These are phyloP conservation scores for Clarireedia monteithiana DNA, from an alignment of 2,329 filamentous ascomycete genomes.

Conservation along the genomic window DNA sequence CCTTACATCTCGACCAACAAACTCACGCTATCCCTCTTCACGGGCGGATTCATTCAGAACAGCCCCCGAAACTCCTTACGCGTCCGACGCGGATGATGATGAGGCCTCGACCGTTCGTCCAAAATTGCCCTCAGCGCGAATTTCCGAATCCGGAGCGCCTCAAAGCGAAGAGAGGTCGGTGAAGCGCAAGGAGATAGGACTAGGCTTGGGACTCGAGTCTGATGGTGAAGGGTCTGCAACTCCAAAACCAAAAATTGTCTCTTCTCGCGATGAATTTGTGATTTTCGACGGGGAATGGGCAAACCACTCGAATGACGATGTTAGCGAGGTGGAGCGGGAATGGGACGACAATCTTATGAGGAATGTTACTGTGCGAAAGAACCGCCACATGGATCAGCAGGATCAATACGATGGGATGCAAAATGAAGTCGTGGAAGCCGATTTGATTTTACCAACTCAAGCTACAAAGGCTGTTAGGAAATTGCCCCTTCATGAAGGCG, in stretches of 20 bases:
- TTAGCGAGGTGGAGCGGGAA: constrained; percentile 43
- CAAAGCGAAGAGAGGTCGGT: constrained; percentile 9
- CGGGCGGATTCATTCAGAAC: constrained; percentile 63
- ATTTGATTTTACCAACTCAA: constrained; percentile 42
- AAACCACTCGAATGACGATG: constrained; percentile 25
- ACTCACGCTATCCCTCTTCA: constrained; percentile 37
- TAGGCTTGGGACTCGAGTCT: constrained; percentile 33
- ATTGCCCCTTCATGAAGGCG: constrained; percentile 24
- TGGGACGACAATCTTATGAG: constrained; percentile 47
- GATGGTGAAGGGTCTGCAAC: constrained; percentile 30
- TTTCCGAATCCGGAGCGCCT: constrained; percentile 17
- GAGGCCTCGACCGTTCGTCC: constrained; percentile 36
- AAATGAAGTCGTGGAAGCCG: constrained; percentile 40
- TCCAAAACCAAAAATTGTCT: constrained; percentile 23
- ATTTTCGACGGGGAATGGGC: constrained; percentile 54
- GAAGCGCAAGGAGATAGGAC: constrained; percentile 25
- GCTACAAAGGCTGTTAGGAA: constrained; percentile 36
- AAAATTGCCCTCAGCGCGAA: constrained; percentile 17
- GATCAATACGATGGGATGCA: constrained; percentile 25
- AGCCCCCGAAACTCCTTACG: constrained; percentile 55
- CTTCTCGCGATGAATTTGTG: constrained; percentile 42
- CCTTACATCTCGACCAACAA: constrained; percentile 38
- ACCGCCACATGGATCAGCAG: constrained; percentile 14
- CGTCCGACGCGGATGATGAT: constrained; percentile 53
- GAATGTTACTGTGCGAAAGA: constrained; percentile 46